Base-by-base conservation (phyloP, 2,329 filamentous ascomycete genomes). In the Cytospora paraplurivora region DNA sequence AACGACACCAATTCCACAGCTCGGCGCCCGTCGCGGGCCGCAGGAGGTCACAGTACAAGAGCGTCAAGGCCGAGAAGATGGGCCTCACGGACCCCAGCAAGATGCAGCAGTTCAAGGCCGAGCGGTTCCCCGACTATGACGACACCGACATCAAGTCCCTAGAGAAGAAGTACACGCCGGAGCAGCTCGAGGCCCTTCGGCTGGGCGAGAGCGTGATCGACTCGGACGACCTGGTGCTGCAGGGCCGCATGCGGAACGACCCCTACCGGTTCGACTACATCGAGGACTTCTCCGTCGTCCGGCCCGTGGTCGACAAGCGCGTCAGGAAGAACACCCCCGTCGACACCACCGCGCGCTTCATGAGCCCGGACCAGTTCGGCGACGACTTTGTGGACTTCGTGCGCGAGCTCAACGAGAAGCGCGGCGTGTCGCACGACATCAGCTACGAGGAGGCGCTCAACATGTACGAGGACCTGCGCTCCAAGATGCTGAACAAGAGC, bases 111-210 rank as follows among this genome's bases (percentile, higher is more conserved):
- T 84, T 78, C 69, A 75, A 77, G 62, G 72, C 78, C 66, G 72
- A 83, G 50, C 73, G 77, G 51, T 88, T 87, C 71, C 82, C 86
- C 67, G 80, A 84, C 15, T 95, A 93, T 78, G 87, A 86, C 15
- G 77, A 82, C 49, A 82, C 87, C 67, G 88, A 95, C 72, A 84
- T 86, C 71, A 81, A 82, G 65, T 71, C 77, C 21, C 81, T 97
- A 63, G 76, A 77, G 64, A 78, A 85, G 72, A 85, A 84, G 70
- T 98, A 97, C 80, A 91, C 92, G 0, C 83, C 88, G 17, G 86
- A 89, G 74, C 94, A 98, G 79, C 82, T 96, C 69, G 87, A 86
- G 62, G 92, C 93, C 63, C 87, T 98, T 73, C 83, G 90, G 77
- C 90, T 90, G 55, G 93, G 89, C 70, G 93, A 97, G 77, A 79